A percentile compares a stretch with the other conserved stretches of the same genome.
Evolutionary conservation across 2,329 filamentous ascomycete genomes (phyloP).

Genomic region (Thelonectria discophora): DNA sequence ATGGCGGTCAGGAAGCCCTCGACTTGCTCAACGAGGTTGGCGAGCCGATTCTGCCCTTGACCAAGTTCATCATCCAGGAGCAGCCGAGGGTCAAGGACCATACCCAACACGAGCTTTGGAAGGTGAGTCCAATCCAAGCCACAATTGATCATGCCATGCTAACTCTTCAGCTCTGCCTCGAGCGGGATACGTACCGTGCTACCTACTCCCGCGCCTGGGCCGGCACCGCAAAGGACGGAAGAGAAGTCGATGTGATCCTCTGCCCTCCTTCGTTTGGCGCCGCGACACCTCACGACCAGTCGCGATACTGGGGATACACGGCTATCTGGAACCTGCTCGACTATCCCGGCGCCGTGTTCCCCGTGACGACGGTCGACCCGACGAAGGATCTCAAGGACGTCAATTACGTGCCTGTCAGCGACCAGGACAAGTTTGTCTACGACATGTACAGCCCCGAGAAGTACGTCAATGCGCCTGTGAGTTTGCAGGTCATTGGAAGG

Average conservation of each 20-base stretch:
- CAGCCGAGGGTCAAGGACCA: slow-evolving; percentile 53
- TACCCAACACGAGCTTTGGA: slow-evolving; percentile 53
- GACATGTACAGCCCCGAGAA: slow-evolving; percentile 42
- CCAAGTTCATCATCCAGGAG: slow-evolving; percentile 67
- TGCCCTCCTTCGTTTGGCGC: slow-evolving; percentile 67
- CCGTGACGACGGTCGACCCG: slow-evolving; percentile 52
- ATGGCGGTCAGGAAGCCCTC: slow-evolving; percentile 65
- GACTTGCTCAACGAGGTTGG: slow-evolving; percentile 60
- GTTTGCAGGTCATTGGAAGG: slow-evolving; percentile 42
- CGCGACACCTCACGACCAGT: slow-evolving; percentile 53
- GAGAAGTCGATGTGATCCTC: slow-evolving; percentile 67
- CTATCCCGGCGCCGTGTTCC: slow-evolving; percentile 70
- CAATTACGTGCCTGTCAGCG: slow-evolving; percentile 41
- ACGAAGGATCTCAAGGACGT: slow-evolving; percentile 38
- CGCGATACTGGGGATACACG: slow-evolving; percentile 70
- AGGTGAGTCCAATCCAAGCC: slow-evolving; percentile 34
- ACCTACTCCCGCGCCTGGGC: slow-evolving; percentile 52
- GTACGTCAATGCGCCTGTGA: slow-evolving; percentile 40
- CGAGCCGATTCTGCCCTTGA: slow-evolving; percentile 67
- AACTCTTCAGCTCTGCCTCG: slow-evolving; percentile 42
- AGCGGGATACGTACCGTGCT: slow-evolving; percentile 52
- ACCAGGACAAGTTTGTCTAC: slow-evolving; percentile 41
- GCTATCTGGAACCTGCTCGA: slow-evolving; percentile 75
- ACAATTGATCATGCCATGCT: background rate
- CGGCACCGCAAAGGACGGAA: slow-evolving; percentile 41